A percentile compares a stretch with the other conserved stretches of the same genome.
Evolutionary conservation across 2,329 filamentous ascomycete species (phyloP).

Genomic region (Aspergillus arachidicola): DNA sequence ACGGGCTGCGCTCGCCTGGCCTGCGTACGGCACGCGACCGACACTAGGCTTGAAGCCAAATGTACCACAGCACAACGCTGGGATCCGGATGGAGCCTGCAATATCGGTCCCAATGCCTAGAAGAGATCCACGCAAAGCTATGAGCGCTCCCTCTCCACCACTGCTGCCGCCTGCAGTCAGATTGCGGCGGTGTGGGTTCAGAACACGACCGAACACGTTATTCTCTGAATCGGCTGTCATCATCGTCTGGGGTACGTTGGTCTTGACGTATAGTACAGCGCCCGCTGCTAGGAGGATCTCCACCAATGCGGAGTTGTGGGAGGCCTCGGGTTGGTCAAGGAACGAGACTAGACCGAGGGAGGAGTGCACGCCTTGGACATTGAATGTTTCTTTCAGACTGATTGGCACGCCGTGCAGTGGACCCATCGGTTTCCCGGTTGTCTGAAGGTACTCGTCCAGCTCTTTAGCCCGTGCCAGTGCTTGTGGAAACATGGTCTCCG

Average conservation of each 20-base stretch:
- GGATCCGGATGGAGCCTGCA: slow-evolving; percentile 47
- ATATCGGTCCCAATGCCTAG: slow-evolving; percentile 66
- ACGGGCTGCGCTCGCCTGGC: slow-evolving; percentile 38
- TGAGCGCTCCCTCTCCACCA: slow-evolving; percentile 65
- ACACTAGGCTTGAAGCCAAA: slow-evolving; percentile 50
- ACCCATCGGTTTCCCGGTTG: slow-evolving; percentile 25
- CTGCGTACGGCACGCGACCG: slow-evolving; percentile 53
- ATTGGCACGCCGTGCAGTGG: slow-evolving; percentile 40
- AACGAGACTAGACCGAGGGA: slow-evolving; percentile 60
- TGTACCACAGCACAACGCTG: slow-evolving; percentile 52
- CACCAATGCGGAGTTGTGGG: slow-evolving; percentile 56
- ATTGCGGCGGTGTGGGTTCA: slow-evolving; percentile 63
- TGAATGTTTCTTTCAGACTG: slow-evolving; percentile 33
- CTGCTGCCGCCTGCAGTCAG: slow-evolving; percentile 65
- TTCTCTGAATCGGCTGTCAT: slow-evolving; percentile 54
- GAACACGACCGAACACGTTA: slow-evolving; percentile 61
- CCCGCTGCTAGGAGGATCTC: slow-evolving; percentile 60
- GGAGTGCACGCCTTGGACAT: slow-evolving; percentile 17
- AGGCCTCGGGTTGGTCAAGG: slow-evolving; percentile 58
- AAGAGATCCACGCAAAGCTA: slow-evolving; percentile 60
- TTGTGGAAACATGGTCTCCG: slow-evolving; percentile 35
- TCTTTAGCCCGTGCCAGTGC: slow-evolving; percentile 34
- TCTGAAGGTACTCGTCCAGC: slow-evolving; percentile 31
- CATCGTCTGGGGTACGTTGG: slow-evolving; percentile 64
- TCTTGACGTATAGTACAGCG: slow-evolving; percentile 68